A percentile compares a stretch with the other conserved stretches of the same genome.
phyloP scores from a whole-genome alignment of 1,284 basidiomycete genomes.

The Cystobasidium slooffiae region DNA sequence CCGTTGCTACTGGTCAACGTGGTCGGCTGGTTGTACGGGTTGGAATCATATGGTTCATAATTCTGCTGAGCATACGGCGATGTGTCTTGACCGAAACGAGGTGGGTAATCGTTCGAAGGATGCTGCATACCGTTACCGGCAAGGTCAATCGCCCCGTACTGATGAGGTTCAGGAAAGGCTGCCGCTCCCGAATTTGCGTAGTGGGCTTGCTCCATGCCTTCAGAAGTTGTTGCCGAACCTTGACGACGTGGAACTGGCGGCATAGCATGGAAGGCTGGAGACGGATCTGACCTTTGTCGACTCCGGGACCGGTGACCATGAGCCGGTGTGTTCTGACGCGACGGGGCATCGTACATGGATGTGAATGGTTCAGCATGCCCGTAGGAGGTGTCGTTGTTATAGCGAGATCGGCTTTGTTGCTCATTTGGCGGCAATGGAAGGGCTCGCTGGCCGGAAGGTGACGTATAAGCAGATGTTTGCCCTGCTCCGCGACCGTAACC shows the following conservation, averaged over 20 bases:
- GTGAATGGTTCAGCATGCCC: constrained; percentile 28
- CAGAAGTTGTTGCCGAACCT: not conserved
- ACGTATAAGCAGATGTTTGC: not conserved
- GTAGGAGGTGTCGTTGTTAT: not conserved
- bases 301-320: not conserved
- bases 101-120: not conserved
- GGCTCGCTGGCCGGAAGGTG: not conserved
- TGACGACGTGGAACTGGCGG: not conserved
- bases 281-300: constrained; percentile 13
- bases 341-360: constrained; percentile 29
- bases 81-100: not conserved
- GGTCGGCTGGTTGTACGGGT: not conserved
- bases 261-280: not conserved
- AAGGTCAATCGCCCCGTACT: not conserved
- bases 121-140: not conserved
- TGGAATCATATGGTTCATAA: not conserved
- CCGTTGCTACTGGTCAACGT: not conserved
- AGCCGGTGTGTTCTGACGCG: constrained; percentile 1
- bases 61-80: not conserved
- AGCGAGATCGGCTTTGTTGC: not conserved
- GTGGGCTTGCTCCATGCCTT: not conserved
- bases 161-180: not conserved
- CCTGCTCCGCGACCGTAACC: constrained; percentile 23
- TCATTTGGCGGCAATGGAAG: not conserved
- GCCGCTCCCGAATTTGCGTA: not conserved